A percentile compares a stretch with the other conserved stretches of the same genome.
Evolutionary conservation across 305 asterid genomes (phyloP).

Genomic region (Solanum hybrid): DNA sequence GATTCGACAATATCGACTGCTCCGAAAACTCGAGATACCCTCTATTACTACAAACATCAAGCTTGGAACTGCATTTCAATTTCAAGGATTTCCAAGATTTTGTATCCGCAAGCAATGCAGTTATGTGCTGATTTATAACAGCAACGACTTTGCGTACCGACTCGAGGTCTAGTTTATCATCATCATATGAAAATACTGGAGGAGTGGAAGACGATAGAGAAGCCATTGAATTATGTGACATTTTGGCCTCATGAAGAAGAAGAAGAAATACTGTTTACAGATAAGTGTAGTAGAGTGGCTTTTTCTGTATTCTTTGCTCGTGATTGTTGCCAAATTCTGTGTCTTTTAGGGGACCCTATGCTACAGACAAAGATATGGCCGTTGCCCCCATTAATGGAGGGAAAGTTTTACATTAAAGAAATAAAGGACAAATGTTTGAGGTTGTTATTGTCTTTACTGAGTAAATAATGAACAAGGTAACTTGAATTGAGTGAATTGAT

Average conservation of each 20-base stretch:
- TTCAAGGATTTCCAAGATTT: slow-evolving; percentile 33
- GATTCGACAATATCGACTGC: slow-evolving; percentile 67
- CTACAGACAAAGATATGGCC: slow-evolving; percentile 28
- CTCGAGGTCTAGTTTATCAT: slow-evolving; percentile 37
- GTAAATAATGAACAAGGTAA: background rate
- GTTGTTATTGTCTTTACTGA: background rate
- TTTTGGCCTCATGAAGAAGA: slow-evolving; percentile 22
- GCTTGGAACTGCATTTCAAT: slow-evolving; percentile 45
- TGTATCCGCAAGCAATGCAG: slow-evolving; percentile 22
- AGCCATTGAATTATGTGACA: slow-evolving; percentile 33
- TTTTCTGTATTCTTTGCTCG: slow-evolving; percentile 29
- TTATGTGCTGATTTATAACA: slow-evolving; percentile 38
- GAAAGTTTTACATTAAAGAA: slow-evolving; percentile 5
- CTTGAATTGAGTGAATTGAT: background rate
- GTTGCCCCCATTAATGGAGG: slow-evolving; percentile 24
- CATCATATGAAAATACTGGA: slow-evolving; percentile 16
- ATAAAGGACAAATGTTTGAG: slow-evolving; percentile 1
- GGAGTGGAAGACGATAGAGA: slow-evolving; percentile 22
- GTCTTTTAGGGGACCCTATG: slow-evolving; percentile 15
- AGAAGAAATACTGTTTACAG: slow-evolving; percentile 7
- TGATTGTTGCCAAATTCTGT: slow-evolving; percentile 39
- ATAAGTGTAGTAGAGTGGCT: background rate
- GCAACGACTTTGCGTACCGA: slow-evolving; percentile 34
- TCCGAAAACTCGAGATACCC: slow-evolving; percentile 57
- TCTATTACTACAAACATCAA: slow-evolving; percentile 35